phyloP scores from a whole-genome alignment of 148 eudicot genomes.

The Camellia lanceoleosa region DNA sequence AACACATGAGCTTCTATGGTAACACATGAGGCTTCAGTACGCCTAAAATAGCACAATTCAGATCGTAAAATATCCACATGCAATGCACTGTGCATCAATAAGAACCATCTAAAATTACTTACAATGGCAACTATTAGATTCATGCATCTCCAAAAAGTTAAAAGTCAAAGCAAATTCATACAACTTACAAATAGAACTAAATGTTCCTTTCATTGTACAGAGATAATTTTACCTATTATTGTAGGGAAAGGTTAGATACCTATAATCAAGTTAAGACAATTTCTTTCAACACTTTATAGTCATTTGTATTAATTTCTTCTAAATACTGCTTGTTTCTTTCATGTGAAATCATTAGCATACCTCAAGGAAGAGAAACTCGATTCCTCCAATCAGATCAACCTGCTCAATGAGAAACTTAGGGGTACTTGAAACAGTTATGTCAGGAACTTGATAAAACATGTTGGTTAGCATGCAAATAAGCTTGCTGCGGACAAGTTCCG shows the following conservation, averaged over 20 bases:
- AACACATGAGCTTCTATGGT: too few relatives aligned
- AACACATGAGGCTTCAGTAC: too few relatives aligned
- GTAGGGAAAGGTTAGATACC: not conserved
- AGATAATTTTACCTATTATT: not conserved
- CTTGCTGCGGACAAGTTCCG: slow-evolving; percentile 84
- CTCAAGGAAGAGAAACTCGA: slow-evolving; percentile 86
- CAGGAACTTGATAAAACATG: slow-evolving; percentile 86
- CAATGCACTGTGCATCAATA: too few relatives aligned
- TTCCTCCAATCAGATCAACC: slow-evolving; percentile 93
- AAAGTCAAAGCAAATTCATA: not conserved
- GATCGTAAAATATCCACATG: too few relatives aligned
- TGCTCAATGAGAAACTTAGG: slow-evolving; percentile 63
- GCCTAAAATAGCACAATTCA: too few relatives aligned
- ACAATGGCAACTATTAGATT: not conserved
- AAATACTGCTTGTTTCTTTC: not conserved
- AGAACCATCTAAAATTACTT: not conserved
- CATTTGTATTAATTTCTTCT: not conserved
- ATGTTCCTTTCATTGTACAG: not conserved
- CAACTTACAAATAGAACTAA: not conserved
- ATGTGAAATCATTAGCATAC: slow-evolving; percentile 34
- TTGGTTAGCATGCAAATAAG: slow-evolving; percentile 88
- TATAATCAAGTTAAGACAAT: not conserved
- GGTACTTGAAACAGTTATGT: slow-evolving; percentile 32
- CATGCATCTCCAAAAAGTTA: not conserved
- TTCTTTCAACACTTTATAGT: not conserved